These are phyloP conservation scores for Crataegus laevigata DNA, from an alignment of 306 rosid genomes.

Conservation along the genomic window DNA sequence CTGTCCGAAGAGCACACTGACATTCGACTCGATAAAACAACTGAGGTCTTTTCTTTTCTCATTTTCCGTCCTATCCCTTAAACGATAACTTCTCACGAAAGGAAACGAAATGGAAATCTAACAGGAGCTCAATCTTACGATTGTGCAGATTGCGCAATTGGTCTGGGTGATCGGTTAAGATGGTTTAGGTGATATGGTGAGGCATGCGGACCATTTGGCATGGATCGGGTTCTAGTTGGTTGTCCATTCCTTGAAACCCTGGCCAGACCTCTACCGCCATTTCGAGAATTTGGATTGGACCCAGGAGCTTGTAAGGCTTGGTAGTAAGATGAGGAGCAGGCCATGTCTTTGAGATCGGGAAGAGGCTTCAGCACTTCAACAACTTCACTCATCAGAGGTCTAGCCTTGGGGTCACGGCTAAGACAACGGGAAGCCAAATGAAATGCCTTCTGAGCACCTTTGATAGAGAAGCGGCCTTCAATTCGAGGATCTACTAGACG, in stretches of 20 bases:
- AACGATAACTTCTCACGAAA: background rate
- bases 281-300: slow-evolving; percentile 10
- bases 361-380: slow-evolving; percentile 26
- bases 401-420: slow-evolving; percentile 24
- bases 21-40: background rate
- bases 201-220: slow-evolving; percentile 23
- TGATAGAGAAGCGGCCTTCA: slow-evolving; percentile 34
- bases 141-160: background rate
- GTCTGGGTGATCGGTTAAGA: slow-evolving; percentile 24
- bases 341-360: slow-evolving; percentile 17
- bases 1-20: background rate
- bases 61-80: background rate
- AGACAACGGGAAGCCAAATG: slow-evolving; percentile 38
- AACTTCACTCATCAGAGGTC: slow-evolving; percentile 63
- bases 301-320: slow-evolving; percentile 12
- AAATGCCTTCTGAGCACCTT: slow-evolving; percentile 29
- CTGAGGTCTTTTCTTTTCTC: background rate
- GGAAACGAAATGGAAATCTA: background rate
- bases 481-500: slow-evolving; percentile 45
- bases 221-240: slow-evolving; percentile 23
- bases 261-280: background rate
- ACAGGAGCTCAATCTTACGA: slow-evolving; percentile 1
- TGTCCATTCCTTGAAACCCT: slow-evolving; percentile 16
- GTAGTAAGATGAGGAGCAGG: slow-evolving; percentile 19
- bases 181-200: slow-evolving; percentile 20